Percentiles rank a stretch among this genome's conserved stretches.
phyloP scores from a whole-genome alignment of 129 eudicot species.

The Helianthus annuus region HanXRQr2.0-SUNRISE NC_035447.2:75470261-75470760 shows the following conservation, averaged over 20 bases:
- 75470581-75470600: background rate
- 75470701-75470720: no score
- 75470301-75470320: conserved; percentile 84
- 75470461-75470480: conserved; percentile 72
- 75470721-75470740: no score
- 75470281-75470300: conserved; percentile 93
- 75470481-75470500: conserved; percentile 93
- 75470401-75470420: background rate
- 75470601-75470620: no score
- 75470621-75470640: no score
- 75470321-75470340: conserved; percentile 95
- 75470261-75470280: conserved; percentile 84
- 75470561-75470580: background rate
- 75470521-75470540: background rate
- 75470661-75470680: no score
- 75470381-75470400: conserved; percentile 1
- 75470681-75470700: no score
- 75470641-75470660: no score
- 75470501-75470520: conserved; percentile 85
- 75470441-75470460: conserved; percentile 93
- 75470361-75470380: conserved; percentile 41
- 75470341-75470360: conserved; percentile 88
- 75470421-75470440: background rate
- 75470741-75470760: no score
- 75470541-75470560: background rate